phyloP scores from a whole-genome alignment of 2,329 filamentous ascomycete species.

The Ophiocordyceps sinensis region DNA sequence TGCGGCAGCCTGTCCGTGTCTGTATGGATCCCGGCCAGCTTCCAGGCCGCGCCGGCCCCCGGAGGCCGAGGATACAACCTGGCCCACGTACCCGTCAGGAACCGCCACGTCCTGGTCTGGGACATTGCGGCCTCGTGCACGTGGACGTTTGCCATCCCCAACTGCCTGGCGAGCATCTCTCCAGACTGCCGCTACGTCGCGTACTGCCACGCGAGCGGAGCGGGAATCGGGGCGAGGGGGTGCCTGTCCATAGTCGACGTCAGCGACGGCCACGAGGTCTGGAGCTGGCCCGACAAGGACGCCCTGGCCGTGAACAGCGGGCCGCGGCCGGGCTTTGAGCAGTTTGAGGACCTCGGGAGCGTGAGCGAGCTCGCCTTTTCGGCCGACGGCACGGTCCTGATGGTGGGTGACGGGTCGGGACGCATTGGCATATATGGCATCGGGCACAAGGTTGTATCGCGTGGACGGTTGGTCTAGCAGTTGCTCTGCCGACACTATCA shows the following conservation, averaged over 20 bases:
- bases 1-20: constrained; percentile 24
- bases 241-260: constrained; percentile 22
- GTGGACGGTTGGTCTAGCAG: not conserved
- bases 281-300: constrained; percentile 22
- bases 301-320: constrained; percentile 10
- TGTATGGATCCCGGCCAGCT: constrained; percentile 25
- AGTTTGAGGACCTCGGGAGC: constrained; percentile 17
- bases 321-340: constrained; percentile 11
- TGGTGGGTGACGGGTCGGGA: constrained; percentile 20
- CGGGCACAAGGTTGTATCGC: constrained; percentile 6
- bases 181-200: constrained; percentile 25
- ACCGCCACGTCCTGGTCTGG: constrained; percentile 23
- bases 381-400: constrained; percentile 19
- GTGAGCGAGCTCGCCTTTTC: constrained; percentile 25
- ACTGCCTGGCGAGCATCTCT: constrained; percentile 21
- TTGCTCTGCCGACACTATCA: too few species aligned
- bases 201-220: constrained; percentile 21
- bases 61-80: constrained; percentile 18
- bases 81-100: constrained; percentile 14
- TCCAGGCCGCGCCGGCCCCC: constrained; percentile 16
- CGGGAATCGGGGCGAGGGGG: constrained; percentile 17
- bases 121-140: constrained; percentile 23
- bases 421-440: constrained; percentile 22
- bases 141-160: constrained; percentile 22
- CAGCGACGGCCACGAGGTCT: constrained; percentile 19